Base-by-base conservation (phyloP, 2,329 filamentous ascomycete genomes). In the Parastagonospora avenae region DNA sequence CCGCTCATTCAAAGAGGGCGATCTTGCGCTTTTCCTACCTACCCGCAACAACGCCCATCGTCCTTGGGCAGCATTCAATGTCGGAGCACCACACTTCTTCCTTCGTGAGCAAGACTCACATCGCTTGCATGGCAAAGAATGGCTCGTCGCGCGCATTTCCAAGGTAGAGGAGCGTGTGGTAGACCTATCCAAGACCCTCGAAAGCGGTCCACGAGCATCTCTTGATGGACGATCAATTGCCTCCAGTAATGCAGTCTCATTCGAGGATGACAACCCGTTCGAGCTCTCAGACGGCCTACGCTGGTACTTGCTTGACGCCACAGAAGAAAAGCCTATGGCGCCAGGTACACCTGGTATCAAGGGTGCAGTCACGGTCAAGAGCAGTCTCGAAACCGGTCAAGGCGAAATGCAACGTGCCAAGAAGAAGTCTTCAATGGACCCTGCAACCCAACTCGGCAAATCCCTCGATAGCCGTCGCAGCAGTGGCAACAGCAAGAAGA, bases 31-130 rank as follows among this genome's bases (percentile, higher is more conserved):
- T 2, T 99, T 99, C 77, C 77, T 99, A 35, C 94, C 94, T 0
- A 99, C 94, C 0, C 84, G 93, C 31, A 97, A 97, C 70, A 92
- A 97, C 74, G 90, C 90, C 32, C 94, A 92, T 4, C 89, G 93
- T 12, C 93, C 94, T 0, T 99, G 94, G 94, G 94, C 94, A 4
- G 94, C 94, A 0, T 99, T 99, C 82, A 99, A 99, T 66, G 90
- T 99, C 29, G 93, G 92, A 1, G 96, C 93, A 53, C 94, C 94
- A 8, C 94, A 99, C 72, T 97, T 94, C 77, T 99, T 99, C 77
- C 81, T 99, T 2, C 89, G 92, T 31, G 94, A 99, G 73, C 90
- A 95, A 71, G 93, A 97, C 63, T 83, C 82, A 1, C 95, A 99
- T 74, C 88, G 91, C 54, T 79, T 99, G 5, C 85, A 88, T 28